These are phyloP conservation scores for Leucogyrophana mollusca DNA, from an alignment of 768 basidiomycete genomes.

Conservation along the genomic window DNA sequence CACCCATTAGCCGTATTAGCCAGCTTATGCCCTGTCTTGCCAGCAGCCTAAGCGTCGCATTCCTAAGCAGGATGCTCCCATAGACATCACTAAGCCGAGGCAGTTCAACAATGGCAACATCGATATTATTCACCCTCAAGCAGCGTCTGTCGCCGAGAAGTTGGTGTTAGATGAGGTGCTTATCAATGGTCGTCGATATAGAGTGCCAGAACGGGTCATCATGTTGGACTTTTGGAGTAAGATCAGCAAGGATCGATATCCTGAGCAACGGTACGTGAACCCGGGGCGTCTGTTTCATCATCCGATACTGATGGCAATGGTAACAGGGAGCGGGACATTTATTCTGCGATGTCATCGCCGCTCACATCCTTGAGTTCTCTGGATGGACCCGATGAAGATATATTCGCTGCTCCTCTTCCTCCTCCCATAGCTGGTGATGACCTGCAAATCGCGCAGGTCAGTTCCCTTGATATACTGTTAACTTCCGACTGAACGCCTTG, in stretches of 20 bases:
- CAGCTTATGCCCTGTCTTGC: constrained; percentile 2
- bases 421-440: constrained; percentile 44
- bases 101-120: constrained; percentile 92
- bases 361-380: constrained; percentile 73
- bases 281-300: too few relatives aligned
- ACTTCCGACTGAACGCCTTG: constrained; percentile 11
- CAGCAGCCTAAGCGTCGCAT: constrained; percentile 81
- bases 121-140: constrained; percentile 74
- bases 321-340: constrained; percentile 20
- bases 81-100: constrained; percentile 73
- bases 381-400: constrained; percentile 51
- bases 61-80: constrained; percentile 63
- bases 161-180: constrained; percentile 77
- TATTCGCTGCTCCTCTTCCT: constrained; percentile 21
- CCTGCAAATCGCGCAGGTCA: constrained; percentile 58
- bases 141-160: constrained; percentile 42
- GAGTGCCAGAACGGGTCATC: constrained; percentile 90
- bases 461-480: constrained; percentile 9
- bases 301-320: not conserved
- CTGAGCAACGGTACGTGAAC: constrained; percentile 42
- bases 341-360: constrained; percentile 66
- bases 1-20: not conserved
- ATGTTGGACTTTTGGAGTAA: constrained; percentile 96
- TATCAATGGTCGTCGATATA: constrained; percentile 86
- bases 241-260: constrained; percentile 46